phyloP scores from a whole-genome alignment of 148 eudicot genomes.

The Rhododendron mucronatum region DNA sequence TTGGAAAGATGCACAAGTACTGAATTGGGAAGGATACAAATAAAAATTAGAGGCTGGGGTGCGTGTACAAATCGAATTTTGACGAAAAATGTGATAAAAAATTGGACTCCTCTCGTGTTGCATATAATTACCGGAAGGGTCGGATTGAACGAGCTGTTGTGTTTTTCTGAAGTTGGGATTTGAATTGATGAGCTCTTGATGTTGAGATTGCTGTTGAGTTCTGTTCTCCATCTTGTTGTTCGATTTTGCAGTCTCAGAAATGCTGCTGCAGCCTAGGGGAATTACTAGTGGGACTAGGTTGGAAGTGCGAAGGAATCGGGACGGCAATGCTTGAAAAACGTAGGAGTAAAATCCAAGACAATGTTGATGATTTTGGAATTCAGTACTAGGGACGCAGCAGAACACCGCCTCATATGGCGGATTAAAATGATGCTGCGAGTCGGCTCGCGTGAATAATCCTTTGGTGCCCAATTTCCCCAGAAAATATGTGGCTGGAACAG shows the following conservation, averaged over 20 bases:
- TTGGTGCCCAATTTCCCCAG: neutral
- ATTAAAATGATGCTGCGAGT: neutral
- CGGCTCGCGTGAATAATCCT: neutral
- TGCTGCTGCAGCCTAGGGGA: neutral
- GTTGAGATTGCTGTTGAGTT: neutral
- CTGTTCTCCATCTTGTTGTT: neutral
- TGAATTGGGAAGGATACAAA: too few relatives aligned
- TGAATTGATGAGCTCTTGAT: neutral
- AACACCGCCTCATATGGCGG: neutral
- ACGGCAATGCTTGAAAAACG: neutral
- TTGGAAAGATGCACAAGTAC: too few relatives aligned
- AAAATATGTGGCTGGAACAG: too few relatives aligned
- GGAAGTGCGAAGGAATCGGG: neutral
- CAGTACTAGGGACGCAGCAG: neutral
- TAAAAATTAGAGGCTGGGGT: too few relatives aligned
- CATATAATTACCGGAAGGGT: neutral
- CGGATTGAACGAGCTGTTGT: neutral
- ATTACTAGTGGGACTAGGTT: neutral
- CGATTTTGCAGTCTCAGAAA: neutral
- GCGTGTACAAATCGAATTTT: too few relatives aligned
- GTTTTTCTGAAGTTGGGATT: neutral
- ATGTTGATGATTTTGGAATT: neutral
- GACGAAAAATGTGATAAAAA: too few relatives aligned
- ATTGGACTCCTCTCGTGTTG: neutral
- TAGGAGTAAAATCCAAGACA: neutral